Percentiles rank a stretch among this genome's conserved stretches.
These are phyloP conservation scores for Singerocomus inundabilis DNA, from an alignment of 1,284 basidiomycete species.

Conservation along the genomic window DNA sequence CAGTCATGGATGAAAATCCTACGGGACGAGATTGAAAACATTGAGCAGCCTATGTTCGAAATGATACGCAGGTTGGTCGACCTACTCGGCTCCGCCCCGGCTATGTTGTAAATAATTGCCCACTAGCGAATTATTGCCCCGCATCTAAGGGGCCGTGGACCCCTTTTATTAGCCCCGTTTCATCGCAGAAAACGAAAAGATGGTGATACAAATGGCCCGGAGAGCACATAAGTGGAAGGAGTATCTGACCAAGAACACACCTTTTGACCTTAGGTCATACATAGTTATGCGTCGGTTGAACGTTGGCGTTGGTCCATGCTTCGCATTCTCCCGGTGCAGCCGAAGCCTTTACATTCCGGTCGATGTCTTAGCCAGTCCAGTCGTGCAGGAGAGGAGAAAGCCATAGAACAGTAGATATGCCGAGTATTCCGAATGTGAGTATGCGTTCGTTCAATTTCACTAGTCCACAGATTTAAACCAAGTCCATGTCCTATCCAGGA, in stretches of 20 bases:
- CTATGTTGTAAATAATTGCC: not conserved
- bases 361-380: no score
- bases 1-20: not conserved
- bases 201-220: not conserved
- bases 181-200: not conserved
- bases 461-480: no score
- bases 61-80: not conserved
- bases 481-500: no score
- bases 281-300: no score
- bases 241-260: not conserved
- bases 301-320: no score
- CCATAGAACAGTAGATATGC: no score
- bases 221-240: not conserved
- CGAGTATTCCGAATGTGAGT: no score
- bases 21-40: not conserved
- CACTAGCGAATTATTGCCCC: not conserved
- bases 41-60: not conserved
- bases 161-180: not conserved
- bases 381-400: no score
- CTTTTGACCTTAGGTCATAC: no score
- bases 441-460: no score
- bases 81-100: not conserved
- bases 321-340: no score
- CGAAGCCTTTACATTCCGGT: no score
- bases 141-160: not conserved